Base-by-base conservation (phyloP, 2,329 filamentous ascomycete genomes). In the Xylaria sp. region DNA sequence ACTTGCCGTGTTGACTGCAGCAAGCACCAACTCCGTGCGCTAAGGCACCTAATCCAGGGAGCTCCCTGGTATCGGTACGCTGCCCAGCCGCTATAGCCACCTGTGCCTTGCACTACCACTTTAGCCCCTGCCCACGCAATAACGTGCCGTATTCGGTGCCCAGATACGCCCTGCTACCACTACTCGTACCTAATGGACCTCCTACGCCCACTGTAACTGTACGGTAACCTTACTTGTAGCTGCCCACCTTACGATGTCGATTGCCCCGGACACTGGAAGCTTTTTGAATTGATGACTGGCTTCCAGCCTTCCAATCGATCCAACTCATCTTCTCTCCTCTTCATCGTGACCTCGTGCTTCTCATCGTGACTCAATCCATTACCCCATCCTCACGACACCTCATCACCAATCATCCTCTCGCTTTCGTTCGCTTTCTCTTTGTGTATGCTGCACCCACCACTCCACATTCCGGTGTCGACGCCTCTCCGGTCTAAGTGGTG, bases 341-440 rank as follows among this genome's bases (percentile, higher is more conserved):
- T 57, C 3, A 13, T 44, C 54, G 48, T 54, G 11, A 48, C 19
- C 19, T 50, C 23, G 37, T 55, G 50, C 46, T 51, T 58, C 51
- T 58, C 54, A 59, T 58, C 57, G 57, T 54, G 60, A 57, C 54
- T 48, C 57, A 37, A 46, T 46, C 42, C 16, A 52, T 52, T 55
- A 19, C 57, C n/a, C 16, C 54, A 39, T 37, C 16, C 37, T 34
- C 52, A 47, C 58, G 42, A 42, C 54, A 56, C 35, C 30, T 34
- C 49, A 55, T 47, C 55, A 52, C 58, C 55, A 50, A 8, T 42
- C 23, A 10, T 9, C 39, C 30, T 52, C 18, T 48, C 50, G 35
- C 13, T 6, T n/a, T 46, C 42, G 10, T 16, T 46, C 42, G 3
- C 37, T 42, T 13, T 42, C 37, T 42, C 37, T 42, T 13, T 42